Evolutionary conservation across 768 basidiomycete species (phyloP).

Genomic region (Lactarius deliciosus): DNA sequence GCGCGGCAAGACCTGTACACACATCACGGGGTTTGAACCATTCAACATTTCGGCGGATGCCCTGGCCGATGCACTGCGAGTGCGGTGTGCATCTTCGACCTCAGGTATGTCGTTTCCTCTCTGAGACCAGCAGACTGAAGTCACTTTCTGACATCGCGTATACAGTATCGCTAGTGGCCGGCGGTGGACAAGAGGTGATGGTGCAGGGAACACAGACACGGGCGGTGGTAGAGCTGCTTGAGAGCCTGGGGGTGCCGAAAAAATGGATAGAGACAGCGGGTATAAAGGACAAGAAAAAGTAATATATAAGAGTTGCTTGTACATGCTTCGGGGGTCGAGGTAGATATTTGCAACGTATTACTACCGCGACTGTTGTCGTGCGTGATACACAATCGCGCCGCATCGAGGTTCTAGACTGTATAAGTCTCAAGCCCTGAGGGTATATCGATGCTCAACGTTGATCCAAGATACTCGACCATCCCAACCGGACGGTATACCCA

Average conservation of each 20-base stretch:
- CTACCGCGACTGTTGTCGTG: not conserved
- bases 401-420: slow-evolving; percentile 2
- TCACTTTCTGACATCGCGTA: not conserved
- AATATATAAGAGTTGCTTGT: not conserved
- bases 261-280: slow-evolving; percentile 69
- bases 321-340: not conserved
- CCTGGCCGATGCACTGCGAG: slow-evolving; percentile 76
- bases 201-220: slow-evolving; percentile 84
- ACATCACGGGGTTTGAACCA: slow-evolving; percentile 77
- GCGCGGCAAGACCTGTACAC: slow-evolving; percentile 59
- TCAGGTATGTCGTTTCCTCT: slow-evolving; percentile 49
- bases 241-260: slow-evolving; percentile 73
- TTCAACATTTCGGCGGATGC: slow-evolving; percentile 68
- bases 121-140: not conserved
- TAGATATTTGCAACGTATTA: not conserved
- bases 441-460: slow-evolving; percentile 27
- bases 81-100: slow-evolving; percentile 75
- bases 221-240: slow-evolving; percentile 63
- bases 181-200: slow-evolving; percentile 65
- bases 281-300: slow-evolving; percentile 46
- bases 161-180: slow-evolving; percentile 59
- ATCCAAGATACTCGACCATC: slow-evolving; percentile 40
- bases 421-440: slow-evolving; percentile 17
- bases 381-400: not conserved
- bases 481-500: slow-evolving; percentile 57